These are phyloP conservation scores for Xylogone sp. DNA, from an alignment of 2,329 filamentous ascomycete species.

Conservation along the genomic window DNA sequence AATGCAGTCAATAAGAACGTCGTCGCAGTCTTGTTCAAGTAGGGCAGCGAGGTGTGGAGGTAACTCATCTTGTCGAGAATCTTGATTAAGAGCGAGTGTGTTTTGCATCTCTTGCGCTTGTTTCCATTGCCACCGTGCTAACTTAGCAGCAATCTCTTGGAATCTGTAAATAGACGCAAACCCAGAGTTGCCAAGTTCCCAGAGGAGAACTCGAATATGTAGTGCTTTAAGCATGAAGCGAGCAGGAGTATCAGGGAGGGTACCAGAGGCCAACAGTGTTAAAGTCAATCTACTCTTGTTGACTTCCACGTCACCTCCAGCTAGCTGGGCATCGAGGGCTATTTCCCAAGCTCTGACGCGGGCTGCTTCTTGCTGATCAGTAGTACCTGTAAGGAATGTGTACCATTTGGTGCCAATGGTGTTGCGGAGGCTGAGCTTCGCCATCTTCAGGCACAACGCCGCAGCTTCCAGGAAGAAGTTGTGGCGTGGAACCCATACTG, in stretches of 20 bases:
- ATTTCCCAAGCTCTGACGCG: constrained; percentile 91
- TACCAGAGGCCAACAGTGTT: constrained; percentile 83
- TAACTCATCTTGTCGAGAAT: constrained; percentile 53
- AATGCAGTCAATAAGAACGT: constrained; percentile 73
- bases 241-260: constrained; percentile 76
- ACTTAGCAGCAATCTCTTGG: constrained; percentile 66
- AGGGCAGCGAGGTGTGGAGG: constrained; percentile 74
- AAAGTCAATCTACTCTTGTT: constrained; percentile 82
- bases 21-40: constrained; percentile 75
- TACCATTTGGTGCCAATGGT: constrained; percentile 74
- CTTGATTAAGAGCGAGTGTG: constrained; percentile 40
- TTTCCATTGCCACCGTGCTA: constrained; percentile 78
- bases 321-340: constrained; percentile 86
- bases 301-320: constrained; percentile 84
- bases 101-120: constrained; percentile 66
- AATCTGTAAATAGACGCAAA: constrained; percentile 61
- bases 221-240: constrained; percentile 89
- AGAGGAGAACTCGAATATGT: constrained; percentile 85
- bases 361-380: constrained; percentile 79
- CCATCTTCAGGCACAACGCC: constrained; percentile 73
- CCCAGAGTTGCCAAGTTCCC: constrained; percentile 66
- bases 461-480: constrained; percentile 82
- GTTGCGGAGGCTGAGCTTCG: constrained; percentile 78
- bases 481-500: constrained; percentile 85
- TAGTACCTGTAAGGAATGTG: constrained; percentile 73